Conservation (phyloP, 2,329 filamentous ascomycete species). For the Pseudocercospora crystallina region DNA sequence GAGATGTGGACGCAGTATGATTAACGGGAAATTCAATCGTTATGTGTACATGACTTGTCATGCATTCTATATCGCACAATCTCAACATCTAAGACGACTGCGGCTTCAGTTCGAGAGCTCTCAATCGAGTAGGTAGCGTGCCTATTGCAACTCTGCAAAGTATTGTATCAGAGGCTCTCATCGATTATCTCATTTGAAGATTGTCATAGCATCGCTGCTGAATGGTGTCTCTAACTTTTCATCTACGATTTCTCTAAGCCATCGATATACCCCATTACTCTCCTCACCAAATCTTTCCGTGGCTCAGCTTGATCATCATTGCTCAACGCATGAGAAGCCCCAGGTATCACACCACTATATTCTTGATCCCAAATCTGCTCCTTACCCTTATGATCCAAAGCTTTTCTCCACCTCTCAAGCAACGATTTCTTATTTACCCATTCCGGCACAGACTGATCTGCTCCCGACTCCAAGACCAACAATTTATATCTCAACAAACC, state of each 20-base stretch:
- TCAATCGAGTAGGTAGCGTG: too few species aligned
- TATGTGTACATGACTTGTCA: too few species aligned
- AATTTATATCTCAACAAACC: constrained; percentile 30
- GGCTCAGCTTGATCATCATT: constrained; percentile 49
- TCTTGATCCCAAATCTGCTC: constrained; percentile 48
- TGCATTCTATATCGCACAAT: too few species aligned
- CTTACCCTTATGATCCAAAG: too few species aligned
- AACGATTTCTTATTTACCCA: constrained; percentile 47
- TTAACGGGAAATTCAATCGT: too few species aligned
- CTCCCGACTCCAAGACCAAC: constrained; percentile 48
- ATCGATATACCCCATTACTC: constrained; percentile 20
- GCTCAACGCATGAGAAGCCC: constrained; percentile 51
- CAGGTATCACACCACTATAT: constrained; percentile 49
- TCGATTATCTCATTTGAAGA: too few species aligned
- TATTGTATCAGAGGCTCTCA: too few species aligned
- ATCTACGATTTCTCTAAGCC: not conserved
- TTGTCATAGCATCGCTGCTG: too few species aligned
- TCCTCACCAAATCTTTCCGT: constrained; percentile 26
- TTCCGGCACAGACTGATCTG: constrained; percentile 46
- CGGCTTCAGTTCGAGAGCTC: too few species aligned
- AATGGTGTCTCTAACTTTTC: not conserved
- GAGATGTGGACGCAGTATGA: too few species aligned
- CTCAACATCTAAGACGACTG: too few species aligned
- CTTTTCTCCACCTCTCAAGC: constrained; percentile 40
- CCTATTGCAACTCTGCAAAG: too few species aligned